Percentiles rank a stretch among this genome's conserved stretches.
Conservation (phyloP, 2,329 filamentous ascomycete species). For the Tothia fuscella region DNA sequence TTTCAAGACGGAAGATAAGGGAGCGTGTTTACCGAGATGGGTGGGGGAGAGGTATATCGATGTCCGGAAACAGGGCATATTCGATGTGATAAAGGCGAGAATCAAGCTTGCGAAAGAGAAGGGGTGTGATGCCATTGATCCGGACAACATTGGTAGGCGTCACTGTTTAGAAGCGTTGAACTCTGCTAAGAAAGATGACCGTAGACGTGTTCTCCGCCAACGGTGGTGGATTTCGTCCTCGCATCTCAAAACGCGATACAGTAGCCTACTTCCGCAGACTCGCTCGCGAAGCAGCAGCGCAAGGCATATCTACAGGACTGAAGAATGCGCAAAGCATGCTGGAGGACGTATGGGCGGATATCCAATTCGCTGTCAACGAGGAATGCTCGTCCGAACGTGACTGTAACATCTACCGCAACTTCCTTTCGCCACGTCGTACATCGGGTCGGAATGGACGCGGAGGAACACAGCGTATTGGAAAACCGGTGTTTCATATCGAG, state of each 20-base stretch:
- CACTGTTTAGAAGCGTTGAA: neutral
- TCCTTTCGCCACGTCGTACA: too few species aligned
- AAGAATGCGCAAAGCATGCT: slow-evolving; percentile 8
- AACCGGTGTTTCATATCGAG: slow-evolving; percentile 11
- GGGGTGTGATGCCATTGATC: slow-evolving; percentile 27
- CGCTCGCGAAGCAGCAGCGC: neutral
- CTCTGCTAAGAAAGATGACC: too few species aligned
- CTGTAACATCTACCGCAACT: slow-evolving; percentile 17
- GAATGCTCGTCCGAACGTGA: slow-evolving; percentile 3
- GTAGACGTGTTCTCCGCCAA: neutral
- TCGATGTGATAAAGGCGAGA: slow-evolving; percentile 18
- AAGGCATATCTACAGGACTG: slow-evolving; percentile 33
- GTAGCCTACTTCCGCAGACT: slow-evolving; percentile 7
- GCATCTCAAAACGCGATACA: slow-evolving; percentile 4
- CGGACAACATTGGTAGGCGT: slow-evolving; percentile 17
- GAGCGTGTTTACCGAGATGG: slow-evolving; percentile 21
- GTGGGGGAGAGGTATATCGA: slow-evolving; percentile 18
- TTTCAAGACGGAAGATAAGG: slow-evolving; percentile 18
- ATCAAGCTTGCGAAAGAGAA: slow-evolving; percentile 18
- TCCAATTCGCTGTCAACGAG: slow-evolving; percentile 10
- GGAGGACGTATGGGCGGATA: neutral
- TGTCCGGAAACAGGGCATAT: slow-evolving; percentile 15
- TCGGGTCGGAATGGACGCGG: too few species aligned
- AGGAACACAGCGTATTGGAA: too few species aligned
- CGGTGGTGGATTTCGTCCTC: slow-evolving; percentile 1